These are phyloP conservation scores for Senecio squalidus DNA, from an alignment of 140 eudicot species.

Conservation along the genomic window DNA sequence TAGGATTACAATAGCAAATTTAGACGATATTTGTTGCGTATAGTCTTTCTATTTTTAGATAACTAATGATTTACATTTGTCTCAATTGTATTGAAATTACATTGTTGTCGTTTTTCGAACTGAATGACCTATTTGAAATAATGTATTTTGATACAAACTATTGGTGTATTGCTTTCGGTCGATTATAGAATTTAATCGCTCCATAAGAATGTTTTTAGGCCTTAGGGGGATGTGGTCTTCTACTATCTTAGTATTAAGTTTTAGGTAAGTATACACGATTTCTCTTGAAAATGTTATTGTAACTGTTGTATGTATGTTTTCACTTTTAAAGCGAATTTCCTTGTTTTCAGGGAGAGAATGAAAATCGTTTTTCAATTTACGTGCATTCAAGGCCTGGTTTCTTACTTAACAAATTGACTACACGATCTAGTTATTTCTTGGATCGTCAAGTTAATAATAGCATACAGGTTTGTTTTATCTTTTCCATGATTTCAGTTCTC, in stretches of 20 bases:
- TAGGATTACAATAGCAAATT: not conserved
- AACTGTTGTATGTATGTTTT: slow-evolving; percentile 7
- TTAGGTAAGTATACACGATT: not conserved
- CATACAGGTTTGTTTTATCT: slow-evolving; percentile 53
- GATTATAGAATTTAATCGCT: slow-evolving; percentile 10
- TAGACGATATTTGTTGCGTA: slow-evolving; percentile 5
- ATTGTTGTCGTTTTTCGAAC: no score
- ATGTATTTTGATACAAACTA: not conserved
- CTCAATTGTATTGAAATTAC: not conserved
- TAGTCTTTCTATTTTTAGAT: slow-evolving; percentile 20
- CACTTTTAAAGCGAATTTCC: not conserved
- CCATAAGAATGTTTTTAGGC: slow-evolving; percentile 1
- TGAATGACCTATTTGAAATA: not conserved
- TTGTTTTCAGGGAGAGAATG: slow-evolving; percentile 66
- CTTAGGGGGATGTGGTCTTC: not conserved
- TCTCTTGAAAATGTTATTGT: slow-evolving; percentile 14
- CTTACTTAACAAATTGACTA: slow-evolving; percentile 59
- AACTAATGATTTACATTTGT: not conserved
- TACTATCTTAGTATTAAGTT: not conserved
- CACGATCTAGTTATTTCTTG: slow-evolving; percentile 69
- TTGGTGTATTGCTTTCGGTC: slow-evolving; percentile 1
- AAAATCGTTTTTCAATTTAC: slow-evolving; percentile 62
- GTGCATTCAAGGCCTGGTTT: slow-evolving; percentile 98
- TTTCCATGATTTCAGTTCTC: slow-evolving; percentile 2
- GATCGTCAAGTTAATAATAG: slow-evolving; percentile 82